A percentile compares a stretch with the other conserved stretches of the same genome.
phyloP scores from a whole-genome alignment of 805 yeast genomes.

The Vanderwaltozyma yarrowii region DNA sequence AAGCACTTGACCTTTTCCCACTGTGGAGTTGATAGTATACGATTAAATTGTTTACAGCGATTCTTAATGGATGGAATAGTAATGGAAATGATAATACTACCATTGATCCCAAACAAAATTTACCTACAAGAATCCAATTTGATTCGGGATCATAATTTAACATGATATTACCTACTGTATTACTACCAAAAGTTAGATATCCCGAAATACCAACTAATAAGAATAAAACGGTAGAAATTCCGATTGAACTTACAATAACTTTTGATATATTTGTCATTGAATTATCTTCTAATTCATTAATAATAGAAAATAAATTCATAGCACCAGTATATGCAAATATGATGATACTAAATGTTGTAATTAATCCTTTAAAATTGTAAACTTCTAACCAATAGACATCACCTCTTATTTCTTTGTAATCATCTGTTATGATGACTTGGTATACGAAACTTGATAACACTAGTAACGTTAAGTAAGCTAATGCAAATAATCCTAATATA shows the following conservation, averaged over 20 bases:
- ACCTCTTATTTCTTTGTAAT: conserved; percentile 37
- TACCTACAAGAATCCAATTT: conserved; percentile 40
- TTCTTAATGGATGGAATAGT: conserved; percentile 73
- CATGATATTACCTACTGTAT: conserved; percentile 56
- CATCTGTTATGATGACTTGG: conserved; percentile 20
- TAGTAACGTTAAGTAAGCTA: conserved; percentile 40
- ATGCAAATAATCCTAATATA: conserved; percentile 56
- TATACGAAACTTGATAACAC: conserved; percentile 39
- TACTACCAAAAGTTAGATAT: conserved; percentile 62
- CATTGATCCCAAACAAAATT: conserved; percentile 57
- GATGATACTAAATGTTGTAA: conserved; percentile 62
- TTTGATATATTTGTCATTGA: conserved; percentile 37
- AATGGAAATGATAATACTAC: conserved; percentile 68
- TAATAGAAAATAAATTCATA: conserved; percentile 69
- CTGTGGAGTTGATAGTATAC: conserved; percentile 29
- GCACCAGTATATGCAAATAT: conserved; percentile 77
- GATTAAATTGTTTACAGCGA: conserved; percentile 57
- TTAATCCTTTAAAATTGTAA: conserved; percentile 34
- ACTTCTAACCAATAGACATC: conserved; percentile 33
- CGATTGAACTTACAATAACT: conserved; percentile 40
- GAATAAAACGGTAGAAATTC: conserved; percentile 48
- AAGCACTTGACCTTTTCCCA: background rate
- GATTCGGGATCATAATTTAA: conserved; percentile 52
- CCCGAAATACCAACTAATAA: conserved; percentile 57
- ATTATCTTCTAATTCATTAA: conserved; percentile 54